Conservation (phyloP, 2,329 filamentous ascomycete genomes). For the Colletotrichum tofieldiae region DNA sequence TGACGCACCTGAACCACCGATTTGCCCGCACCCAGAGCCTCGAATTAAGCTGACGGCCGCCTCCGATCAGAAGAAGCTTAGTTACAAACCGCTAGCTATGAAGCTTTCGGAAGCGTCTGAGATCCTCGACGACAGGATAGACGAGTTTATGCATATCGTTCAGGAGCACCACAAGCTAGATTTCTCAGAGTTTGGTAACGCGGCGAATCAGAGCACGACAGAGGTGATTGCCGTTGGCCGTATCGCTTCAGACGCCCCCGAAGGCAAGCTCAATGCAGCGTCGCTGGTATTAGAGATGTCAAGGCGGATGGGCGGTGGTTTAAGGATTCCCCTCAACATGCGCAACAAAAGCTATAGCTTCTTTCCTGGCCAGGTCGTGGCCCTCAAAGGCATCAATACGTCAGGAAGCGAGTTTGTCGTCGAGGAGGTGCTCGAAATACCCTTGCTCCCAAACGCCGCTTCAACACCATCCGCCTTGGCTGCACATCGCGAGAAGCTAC, state of each 20-base stretch:
- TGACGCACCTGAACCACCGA: constrained; percentile 75
- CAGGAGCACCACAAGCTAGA: constrained; percentile 83
- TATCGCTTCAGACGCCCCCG: constrained; percentile 89
- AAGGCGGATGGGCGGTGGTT: constrained; percentile 84
- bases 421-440: constrained; percentile 81
- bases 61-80: constrained; percentile 91
- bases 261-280: constrained; percentile 88
- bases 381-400: constrained; percentile 87
- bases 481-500: constrained; percentile 78
- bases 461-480: constrained; percentile 78
- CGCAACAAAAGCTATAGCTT: constrained; percentile 81
- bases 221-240: constrained; percentile 93
- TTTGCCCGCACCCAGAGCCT: constrained; percentile 80
- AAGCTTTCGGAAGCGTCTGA: constrained; percentile 93
- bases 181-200: constrained; percentile 87
- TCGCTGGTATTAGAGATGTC: constrained; percentile 93
- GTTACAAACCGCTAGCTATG: constrained; percentile 95
- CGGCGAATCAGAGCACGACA: constrained; percentile 85
- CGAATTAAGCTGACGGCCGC: constrained; percentile 89
- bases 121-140: constrained; percentile 94
- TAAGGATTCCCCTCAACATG: constrained; percentile 85
- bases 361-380: constrained; percentile 96
- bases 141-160: constrained; percentile 85
- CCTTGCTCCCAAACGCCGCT: constrained; percentile 81
- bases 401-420: constrained; percentile 88